Base-by-base conservation (phyloP, 148 eudicot species). In the Chenopodium album region DNA sequence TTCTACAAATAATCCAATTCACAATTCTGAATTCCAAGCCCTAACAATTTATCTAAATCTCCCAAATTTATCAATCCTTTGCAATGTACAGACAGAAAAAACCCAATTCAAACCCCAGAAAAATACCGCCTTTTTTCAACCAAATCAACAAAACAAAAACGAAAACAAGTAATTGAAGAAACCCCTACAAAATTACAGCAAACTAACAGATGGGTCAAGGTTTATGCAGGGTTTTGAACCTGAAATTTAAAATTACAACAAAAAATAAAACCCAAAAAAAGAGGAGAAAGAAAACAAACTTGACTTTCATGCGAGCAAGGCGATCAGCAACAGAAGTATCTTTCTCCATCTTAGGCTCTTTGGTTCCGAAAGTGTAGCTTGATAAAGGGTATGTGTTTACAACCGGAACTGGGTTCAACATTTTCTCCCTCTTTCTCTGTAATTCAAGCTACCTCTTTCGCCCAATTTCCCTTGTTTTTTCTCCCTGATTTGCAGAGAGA, bases 241-340 rank as follows among this genome's bases (percentile, higher is more conserved):
- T 4, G 37, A 64, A 56, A 69, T 26, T 9, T 28, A 19, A 54
- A 66, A 22, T 34, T 34, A 34, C 4, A 34, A 4, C 37, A 2
- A 26, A n/a, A 54, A 64, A 23, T 23, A 70, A 19, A 59, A 20
- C 16, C 34, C 26, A 13, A 41, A 44, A 68, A 44, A 68, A 9
- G 3, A 48, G 7, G 4, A 75, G 28, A 52, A 44, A 73, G 68
- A 28, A 28, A 9, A 63, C 76, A 29, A 76, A 92, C 96, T 92
- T 90, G 89, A 85, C 78, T 88, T 92, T 90, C 94, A 91, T 92
- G 48, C 92, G 91, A 71, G 92, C 91, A 72, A 91, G 90, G 59
- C 92, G 94, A 84, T 92, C 94, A 54, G 91, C 94, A 64, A 91
- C 94, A 29, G 94, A 89, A 64, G 91, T 86, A 69, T 91, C 92